Percentiles rank a stretch among this genome's conserved stretches.
phyloP scores from a whole-genome alignment of 108 stramenopile genomes.

The Fistulifera solaris region DNA sequence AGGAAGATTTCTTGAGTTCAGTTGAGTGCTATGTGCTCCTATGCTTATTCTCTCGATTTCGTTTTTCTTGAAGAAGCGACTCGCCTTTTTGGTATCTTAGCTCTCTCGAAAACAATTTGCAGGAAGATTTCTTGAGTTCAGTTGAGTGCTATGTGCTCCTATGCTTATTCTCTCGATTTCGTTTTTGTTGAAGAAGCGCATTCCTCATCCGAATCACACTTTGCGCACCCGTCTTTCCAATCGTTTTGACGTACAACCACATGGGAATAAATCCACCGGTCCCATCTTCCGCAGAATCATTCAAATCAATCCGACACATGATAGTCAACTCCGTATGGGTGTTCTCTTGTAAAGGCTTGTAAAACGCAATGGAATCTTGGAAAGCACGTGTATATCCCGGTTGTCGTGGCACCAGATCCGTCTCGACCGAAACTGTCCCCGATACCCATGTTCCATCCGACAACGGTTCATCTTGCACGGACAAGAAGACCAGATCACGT shows the following conservation, averaged over 20 bases:
- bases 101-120: too few species aligned
- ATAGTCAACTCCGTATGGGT: conserved; percentile 38
- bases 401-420: conserved; percentile 24
- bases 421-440: conserved; percentile 46
- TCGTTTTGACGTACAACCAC: conserved; percentile 65
- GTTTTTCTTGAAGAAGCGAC: too few species aligned
- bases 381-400: conserved; percentile 39
- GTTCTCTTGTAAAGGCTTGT: conserved; percentile 27
- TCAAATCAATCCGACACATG: conserved; percentile 60
- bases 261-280: conserved; percentile 52
- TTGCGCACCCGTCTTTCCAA: conserved; percentile 38
- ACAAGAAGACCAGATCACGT: conserved; percentile 56
- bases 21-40: too few species aligned
- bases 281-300: conserved; percentile 43
- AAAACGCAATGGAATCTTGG: conserved; percentile 70
- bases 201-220: conserved; percentile 45
- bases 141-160: too few species aligned
- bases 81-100: too few species aligned
- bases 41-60: too few species aligned
- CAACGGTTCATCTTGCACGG: conserved; percentile 36
- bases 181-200: conserved; percentile 18
- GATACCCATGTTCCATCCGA: conserved; percentile 46
- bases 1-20: too few species aligned
- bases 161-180: conserved; percentile 4
- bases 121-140: too few species aligned